Evolutionary conservation across 192 early-diverging fungal genomes (phyloP).

Genomic region (Coemansia sp.): DNA sequence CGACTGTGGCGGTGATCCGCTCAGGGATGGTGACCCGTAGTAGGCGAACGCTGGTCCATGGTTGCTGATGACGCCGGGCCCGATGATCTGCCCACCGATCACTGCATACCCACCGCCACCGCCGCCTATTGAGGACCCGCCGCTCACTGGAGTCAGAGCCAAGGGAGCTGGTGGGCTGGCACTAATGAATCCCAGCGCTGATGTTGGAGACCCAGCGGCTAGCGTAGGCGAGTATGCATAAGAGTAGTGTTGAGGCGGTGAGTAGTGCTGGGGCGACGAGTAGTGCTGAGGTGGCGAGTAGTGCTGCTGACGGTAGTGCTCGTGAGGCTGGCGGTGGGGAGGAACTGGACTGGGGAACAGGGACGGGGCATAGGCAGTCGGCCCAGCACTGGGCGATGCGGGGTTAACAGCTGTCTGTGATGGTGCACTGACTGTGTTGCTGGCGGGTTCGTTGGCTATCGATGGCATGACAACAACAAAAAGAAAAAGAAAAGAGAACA

Average conservation of each 20-base stretch:
- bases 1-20: conserved; percentile 21
- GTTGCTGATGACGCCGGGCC: conserved; percentile 5
- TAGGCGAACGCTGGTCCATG: conserved; percentile 27
- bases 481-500: conserved; percentile 1
- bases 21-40: conserved; percentile 23
- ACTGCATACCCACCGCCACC: conserved; percentile 12
- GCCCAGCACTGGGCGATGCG: conserved; percentile 7
- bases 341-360: conserved; percentile 1
- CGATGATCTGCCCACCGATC: conserved; percentile 19
- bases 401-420: background rate
- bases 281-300: background rate
- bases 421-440: background rate
- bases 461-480: conserved; percentile 23
- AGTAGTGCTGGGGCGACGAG: conserved; percentile 8
- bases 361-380: background rate
- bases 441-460: conserved; percentile 20
- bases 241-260: conserved; percentile 8
- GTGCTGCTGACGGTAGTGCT: conserved; percentile 16
- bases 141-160: conserved; percentile 8
- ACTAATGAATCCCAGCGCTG: conserved; percentile 20
- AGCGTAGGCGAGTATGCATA: conserved; percentile 15
- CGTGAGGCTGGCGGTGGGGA: conserved; percentile 7
- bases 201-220: conserved; percentile 17
- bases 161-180: conserved; percentile 12
- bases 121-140: background rate